Base-by-base conservation (phyloP, 331 rosid genomes). In the Malus hybrid region DNA sequence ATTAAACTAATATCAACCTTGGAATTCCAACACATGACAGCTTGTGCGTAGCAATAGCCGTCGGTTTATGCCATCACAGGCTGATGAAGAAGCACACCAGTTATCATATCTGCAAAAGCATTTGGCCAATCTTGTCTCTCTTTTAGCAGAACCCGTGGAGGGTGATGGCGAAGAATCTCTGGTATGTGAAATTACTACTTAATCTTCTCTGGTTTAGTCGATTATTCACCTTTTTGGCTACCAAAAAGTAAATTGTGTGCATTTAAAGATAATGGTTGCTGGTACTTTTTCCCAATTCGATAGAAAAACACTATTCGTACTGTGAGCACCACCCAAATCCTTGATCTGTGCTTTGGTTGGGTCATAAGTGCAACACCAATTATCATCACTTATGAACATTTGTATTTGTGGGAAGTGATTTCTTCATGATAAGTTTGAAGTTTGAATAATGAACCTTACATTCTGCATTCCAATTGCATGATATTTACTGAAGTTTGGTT, bases 1-100 rank as follows among this genome's bases (percentile, higher is more conserved):
- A 29, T 48, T 36, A 44, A 29, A 62, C 77, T 69, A 16, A 39
- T 52, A 54, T 76, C 74, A 48, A 76, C 31, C 71, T 24, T 71
- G 78, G 32, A 73, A 32, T 70, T 84, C 69, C 34, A 48, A 69
- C 84, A 76, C 67, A 75, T 79, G 83, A 79, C 91, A 95, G 99
- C 99, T 95, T 82, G 99, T 90, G 76, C 96, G 98, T 46, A 95
- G 99, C 98, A 95, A 95, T 75, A 95, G 93, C 81, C 88, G 97
- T 72, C 85, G 97, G 86, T 85, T 83, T 79, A 81, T 84, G 86
- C 99, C 99, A 66, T 95, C 98, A 8, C 99, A 90, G 85, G 74
- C 83, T 72, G 99, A 95, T 74, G 98, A 95, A 85, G 99, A 92
- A 89, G 89, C 96, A 19, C 98, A 95, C 86, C 99, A 95, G 75